Evolutionary conservation across 2,329 filamentous ascomycete genomes (phyloP), one percentile per base, ranked within the genome.

Genomic region (Aureobasidium sp.): DNA sequence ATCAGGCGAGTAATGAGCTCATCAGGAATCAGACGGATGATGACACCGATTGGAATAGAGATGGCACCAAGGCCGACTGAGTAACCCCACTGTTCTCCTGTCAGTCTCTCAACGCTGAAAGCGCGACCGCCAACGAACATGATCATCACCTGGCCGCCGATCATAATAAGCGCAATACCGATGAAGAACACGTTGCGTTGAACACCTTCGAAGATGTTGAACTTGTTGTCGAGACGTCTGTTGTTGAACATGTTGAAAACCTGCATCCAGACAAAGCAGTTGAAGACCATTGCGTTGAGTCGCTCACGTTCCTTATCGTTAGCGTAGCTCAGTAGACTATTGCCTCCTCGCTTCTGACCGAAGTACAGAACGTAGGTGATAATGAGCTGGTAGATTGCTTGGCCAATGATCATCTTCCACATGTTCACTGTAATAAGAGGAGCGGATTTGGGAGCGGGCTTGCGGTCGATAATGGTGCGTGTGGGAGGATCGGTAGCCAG

Each of bases 401-500:
- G 91, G 2, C 92, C 93, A 48, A 96, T 82, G 65, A 97, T 97
- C 93, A 97, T 97, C 81, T 97, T 97, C 93, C 93, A 96, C 93
- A 97, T 97, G 21, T 88, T 92, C 37, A 88, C 79, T 1, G 91
- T 95, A 68, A 97, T 94, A 6, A 93, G 78, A 1, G 87, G 81
- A 7, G 87, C 86, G 34, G 83, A 86, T 70, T 91, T 91, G 3
- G 86, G 82, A 63, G 90, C 85, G 1, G 90, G 90, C 74, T 90
- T 91, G 61, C 91, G 85, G 67, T 96, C 79, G 55, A 96, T 78
- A 30, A 96, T 87, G 67, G 85, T 88, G 58, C 89, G 86, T 13
- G 88, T 88, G 0, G 91, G 91, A n/a, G 91, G 90, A 71, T 96
- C 91, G 1, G 91, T 96, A 1, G 91, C 91, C 59, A 96, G 83